Evolutionary conservation across 1,139 yeast species (phyloP).

Genomic region (Nadsonia starkeyi-henricii): DNA sequence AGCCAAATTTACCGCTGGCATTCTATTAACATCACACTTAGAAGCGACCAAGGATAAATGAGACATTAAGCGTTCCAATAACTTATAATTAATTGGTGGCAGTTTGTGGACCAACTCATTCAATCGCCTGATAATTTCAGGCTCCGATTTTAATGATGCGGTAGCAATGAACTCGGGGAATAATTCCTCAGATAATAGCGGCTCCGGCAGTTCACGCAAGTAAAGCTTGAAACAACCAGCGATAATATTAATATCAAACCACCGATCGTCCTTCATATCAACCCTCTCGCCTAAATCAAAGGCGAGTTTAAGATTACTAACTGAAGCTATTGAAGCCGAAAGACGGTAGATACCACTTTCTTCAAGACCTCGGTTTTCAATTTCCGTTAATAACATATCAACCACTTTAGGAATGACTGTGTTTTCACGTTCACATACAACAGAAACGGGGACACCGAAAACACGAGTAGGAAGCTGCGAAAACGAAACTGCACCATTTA

Average conservation of each 20-base stretch:
- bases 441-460: constrained; percentile 80
- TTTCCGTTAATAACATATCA: constrained; percentile 49
- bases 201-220: constrained; percentile 80
- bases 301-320: constrained; percentile 51
- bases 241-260: constrained; percentile 75
- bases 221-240: constrained; percentile 83
- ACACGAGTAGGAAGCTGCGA: constrained; percentile 24
- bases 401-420: constrained; percentile 52
- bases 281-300: constrained; percentile 65
- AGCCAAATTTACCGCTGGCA: constrained; percentile 71
- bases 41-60: constrained; percentile 53
- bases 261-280: constrained; percentile 48
- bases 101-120: constrained; percentile 33
- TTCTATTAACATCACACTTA: constrained; percentile 50
- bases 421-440: constrained; percentile 61
- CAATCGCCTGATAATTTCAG: constrained; percentile 26
- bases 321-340: constrained; percentile 75
- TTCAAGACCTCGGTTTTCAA: constrained; percentile 71
- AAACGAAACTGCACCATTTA: no score
- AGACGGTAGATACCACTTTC: constrained; percentile 90
- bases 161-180: constrained; percentile 34
- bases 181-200: constrained; percentile 51
- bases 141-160: constrained; percentile 6
- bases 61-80: constrained; percentile 49
- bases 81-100: constrained; percentile 53